Base-by-base conservation (phyloP, 2,329 filamentous ascomycete genomes). In the Dothistroma septosporum region DNA sequence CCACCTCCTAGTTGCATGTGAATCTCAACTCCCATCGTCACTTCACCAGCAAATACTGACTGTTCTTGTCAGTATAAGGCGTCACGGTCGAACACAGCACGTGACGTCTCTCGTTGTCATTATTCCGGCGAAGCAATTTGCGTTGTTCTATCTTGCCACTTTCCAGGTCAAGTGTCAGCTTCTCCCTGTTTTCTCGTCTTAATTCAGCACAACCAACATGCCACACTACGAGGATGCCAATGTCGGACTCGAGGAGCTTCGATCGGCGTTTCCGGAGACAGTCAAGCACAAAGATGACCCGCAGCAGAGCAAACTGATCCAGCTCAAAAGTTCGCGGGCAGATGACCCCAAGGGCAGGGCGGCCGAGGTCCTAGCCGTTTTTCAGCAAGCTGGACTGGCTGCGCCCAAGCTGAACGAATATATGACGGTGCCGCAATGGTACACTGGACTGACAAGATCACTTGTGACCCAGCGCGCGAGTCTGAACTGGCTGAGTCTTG, bases 211-310 rank as follows among this genome's bases (percentile, higher is more conserved):
- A 28, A 32, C 6, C 50, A 53, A 31, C 47, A 53, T 53, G 50
- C 50, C 50, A 35, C 50, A 53, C 21, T 53, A 53, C 50, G 50
- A 53, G 16, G 50, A 53, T 35, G 50, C 24, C 50, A 35, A 31
- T 21, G 12, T 53, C 9, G 50, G 31, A 11, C 50, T 53, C 24
- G 24, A 53, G 24, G 31, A 35, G 31, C 50, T 53, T 21, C 24
- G 50, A 21, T 21, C n/a, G 2, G 31, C 50, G 10, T 28, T 53
- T 7, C 50, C 50, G 19, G 50, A 33, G 12, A 16, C 21, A 21
- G 31, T 3, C 24, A 32, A 21, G n/a, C 24, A 21, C 11, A 53
- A n/a, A n/a, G 24, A n/a, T 35, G 50, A 53, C 21, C 11, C 22
- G 21, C 31, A 31, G 24, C 50, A 53, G 9, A 53, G 31, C 50